Conservation (phyloP, 2,329 filamentous ascomycete species). For the Westerdykella ornata region DNA sequence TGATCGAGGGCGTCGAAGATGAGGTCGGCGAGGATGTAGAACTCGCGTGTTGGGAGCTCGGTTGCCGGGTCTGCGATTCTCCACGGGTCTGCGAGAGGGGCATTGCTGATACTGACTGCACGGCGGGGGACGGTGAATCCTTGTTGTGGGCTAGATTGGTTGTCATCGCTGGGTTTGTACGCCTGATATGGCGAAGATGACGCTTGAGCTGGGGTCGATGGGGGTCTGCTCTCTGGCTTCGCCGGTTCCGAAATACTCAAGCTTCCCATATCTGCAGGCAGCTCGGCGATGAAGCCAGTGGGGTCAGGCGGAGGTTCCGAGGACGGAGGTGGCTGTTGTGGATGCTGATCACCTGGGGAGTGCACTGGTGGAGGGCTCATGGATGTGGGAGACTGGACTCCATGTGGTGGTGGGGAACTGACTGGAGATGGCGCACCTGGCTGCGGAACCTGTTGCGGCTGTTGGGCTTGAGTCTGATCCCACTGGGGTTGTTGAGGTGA, state of each 20-base stretch:
- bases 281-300: constrained; percentile 29
- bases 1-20: constrained; percentile 30
- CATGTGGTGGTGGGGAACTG: constrained; percentile 17
- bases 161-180: constrained; percentile 17
- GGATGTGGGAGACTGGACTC: constrained; percentile 7
- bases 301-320: constrained; percentile 3
- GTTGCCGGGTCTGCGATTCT: constrained; percentile 27
- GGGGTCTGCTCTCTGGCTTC: constrained; percentile 8
- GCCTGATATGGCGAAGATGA: constrained; percentile 21
- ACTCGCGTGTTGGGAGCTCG: constrained; percentile 31
- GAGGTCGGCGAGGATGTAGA: constrained; percentile 32
- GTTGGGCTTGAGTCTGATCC: not conserved
- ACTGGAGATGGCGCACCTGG: constrained; percentile 5
- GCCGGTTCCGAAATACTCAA: constrained; percentile 14
- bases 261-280: constrained; percentile 30
- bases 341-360: constrained; percentile 4
- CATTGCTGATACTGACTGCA: constrained; percentile 22
- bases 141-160: constrained; percentile 12
- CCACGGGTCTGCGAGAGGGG: constrained; percentile 30
- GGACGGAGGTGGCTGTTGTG: constrained; percentile 12
- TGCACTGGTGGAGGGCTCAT: constrained; percentile 1
- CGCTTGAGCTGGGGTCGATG: constrained; percentile 3
- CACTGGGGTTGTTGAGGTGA: not conserved
- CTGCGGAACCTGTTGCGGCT: not conserved
- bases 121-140: constrained; percentile 25